phyloP scores from a whole-genome alignment of 164 flowering plant genomes.

The Vitis amurensis region DNA sequence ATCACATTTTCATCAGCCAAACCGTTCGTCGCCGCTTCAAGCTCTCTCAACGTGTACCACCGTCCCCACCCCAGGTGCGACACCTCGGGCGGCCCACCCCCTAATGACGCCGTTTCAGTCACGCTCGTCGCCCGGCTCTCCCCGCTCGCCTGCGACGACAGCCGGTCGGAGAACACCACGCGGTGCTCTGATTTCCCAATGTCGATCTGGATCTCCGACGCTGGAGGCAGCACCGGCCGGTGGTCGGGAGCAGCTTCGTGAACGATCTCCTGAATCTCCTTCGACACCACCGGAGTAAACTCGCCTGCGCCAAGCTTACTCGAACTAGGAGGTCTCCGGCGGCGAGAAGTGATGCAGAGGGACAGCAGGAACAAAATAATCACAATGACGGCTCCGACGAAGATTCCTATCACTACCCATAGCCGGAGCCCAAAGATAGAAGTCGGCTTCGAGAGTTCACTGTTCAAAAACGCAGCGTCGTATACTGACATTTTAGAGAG shows the following conservation, averaged over 20 bases:
- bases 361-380: constrained; percentile 77
- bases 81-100: constrained; percentile 74
- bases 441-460: constrained; percentile 74
- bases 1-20: constrained; percentile 90
- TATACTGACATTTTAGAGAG: constrained; percentile 41
- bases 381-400: constrained; percentile 77
- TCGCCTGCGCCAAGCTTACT: constrained; percentile 12
- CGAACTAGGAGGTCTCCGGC: constrained; percentile 25
- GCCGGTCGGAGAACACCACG: constrained; percentile 64
- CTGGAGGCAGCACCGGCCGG: constrained; percentile 11
- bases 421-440: constrained; percentile 84
- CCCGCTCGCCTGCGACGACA: constrained; percentile 58
- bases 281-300: constrained; percentile 56
- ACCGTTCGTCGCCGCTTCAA: constrained; percentile 84
- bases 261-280: constrained; percentile 77
- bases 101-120: constrained; percentile 54
- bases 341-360: constrained; percentile 69
- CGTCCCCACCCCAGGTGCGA: constrained; percentile 98
- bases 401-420: constrained; percentile 84
- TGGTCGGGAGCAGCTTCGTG: constrained; percentile 32
- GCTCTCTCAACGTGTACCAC: constrained; percentile 93
- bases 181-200: constrained; percentile 87
- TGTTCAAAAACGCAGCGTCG: constrained; percentile 57
- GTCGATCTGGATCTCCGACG: constrained; percentile 87
- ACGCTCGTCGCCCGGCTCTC: constrained; percentile 66